Percentiles rank a stretch among this genome's conserved stretches.
phyloP scores from a whole-genome alignment of 208 protist genomes.

The Endotrypanum monterogeii region DNA sequence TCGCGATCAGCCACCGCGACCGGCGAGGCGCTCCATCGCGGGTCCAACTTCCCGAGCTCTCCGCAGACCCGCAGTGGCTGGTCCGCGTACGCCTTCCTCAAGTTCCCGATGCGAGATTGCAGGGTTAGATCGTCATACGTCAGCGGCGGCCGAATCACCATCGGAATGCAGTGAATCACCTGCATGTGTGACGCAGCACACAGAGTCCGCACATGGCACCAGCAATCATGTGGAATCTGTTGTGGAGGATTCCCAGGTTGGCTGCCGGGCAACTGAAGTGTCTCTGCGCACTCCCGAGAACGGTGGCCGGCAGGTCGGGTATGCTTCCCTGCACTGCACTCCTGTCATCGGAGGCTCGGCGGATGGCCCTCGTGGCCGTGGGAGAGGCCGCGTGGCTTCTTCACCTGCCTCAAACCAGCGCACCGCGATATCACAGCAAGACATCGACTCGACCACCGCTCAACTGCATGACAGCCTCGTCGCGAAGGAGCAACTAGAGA shows the following conservation, averaged over 20 bases:
- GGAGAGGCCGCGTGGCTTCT: background rate
- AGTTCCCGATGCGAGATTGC: background rate
- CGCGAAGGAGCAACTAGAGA: slow-evolving; percentile 54
- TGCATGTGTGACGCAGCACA: background rate
- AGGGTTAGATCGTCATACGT: background rate
- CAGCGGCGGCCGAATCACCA: background rate
- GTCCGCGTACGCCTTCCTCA: background rate
- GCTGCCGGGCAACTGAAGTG: background rate
- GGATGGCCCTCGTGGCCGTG: background rate
- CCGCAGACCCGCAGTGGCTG: background rate
- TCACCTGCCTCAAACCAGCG: slow-evolving; percentile 11
- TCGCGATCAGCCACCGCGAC: slow-evolving; percentile 2
- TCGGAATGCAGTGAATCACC: background rate
- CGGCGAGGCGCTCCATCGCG: background rate
- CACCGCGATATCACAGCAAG: slow-evolving; percentile 11
- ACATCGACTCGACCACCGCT: slow-evolving; percentile 23
- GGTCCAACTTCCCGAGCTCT: background rate
- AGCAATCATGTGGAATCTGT: background rate
- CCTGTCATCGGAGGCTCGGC: slow-evolving; percentile 2
- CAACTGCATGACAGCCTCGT: slow-evolving; percentile 68
- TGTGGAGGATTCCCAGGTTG: background rate
- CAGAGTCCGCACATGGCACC: background rate
- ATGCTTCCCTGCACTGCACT: slow-evolving; percentile 20
- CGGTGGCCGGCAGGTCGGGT: slow-evolving; percentile 1
- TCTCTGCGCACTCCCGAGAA: slow-evolving; percentile 7